Percentiles rank a stretch among this genome's conserved stretches.
phyloP scores from a whole-genome alignment of 2,329 filamentous ascomycete species.

The Dothideomycetidae sp. region DNA sequence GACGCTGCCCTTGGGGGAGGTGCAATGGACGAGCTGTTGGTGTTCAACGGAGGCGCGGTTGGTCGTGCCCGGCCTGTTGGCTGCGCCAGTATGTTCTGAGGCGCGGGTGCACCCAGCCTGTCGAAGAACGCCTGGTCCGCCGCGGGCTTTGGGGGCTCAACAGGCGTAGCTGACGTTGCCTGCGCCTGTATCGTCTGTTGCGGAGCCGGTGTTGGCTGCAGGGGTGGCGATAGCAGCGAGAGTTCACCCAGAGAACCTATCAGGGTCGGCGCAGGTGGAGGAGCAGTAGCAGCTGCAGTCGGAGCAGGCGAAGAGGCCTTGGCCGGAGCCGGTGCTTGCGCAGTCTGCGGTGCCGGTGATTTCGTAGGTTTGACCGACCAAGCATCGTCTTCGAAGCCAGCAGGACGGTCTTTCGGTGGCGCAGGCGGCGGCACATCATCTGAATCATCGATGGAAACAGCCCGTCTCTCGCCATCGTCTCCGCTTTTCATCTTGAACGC shows the following conservation, averaged over 20 bases:
- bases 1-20: slow-evolving; percentile 77
- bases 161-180: slow-evolving; percentile 26
- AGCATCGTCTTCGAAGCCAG: slow-evolving; percentile 87
- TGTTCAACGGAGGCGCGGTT: slow-evolving; percentile 15
- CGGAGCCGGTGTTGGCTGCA: slow-evolving; percentile 41
- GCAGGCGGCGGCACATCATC: slow-evolving; percentile 31
- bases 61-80: slow-evolving; percentile 9
- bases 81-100: slow-evolving; percentile 25
- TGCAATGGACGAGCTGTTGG: slow-evolving; percentile 47
- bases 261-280: slow-evolving; percentile 34
- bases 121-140: slow-evolving; percentile 36
- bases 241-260: slow-evolving; percentile 58
- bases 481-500: slow-evolving; percentile 54
- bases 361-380: slow-evolving; percentile 87
- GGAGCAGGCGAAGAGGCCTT: slow-evolving; percentile 26
- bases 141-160: slow-evolving; percentile 22
- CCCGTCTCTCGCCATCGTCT: slow-evolving; percentile 28
- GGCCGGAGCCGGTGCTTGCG: slow-evolving; percentile 22
- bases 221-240: slow-evolving; percentile 45
- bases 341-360: slow-evolving; percentile 27
- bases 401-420: slow-evolving; percentile 32
- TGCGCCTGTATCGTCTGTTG: slow-evolving; percentile 26
- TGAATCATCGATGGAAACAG: slow-evolving; percentile 25
- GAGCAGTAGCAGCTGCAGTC: slow-evolving; percentile 21
- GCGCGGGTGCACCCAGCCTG: slow-evolving; percentile 29